These are phyloP conservation scores for Malassezia globosa DNA, from an alignment of 1,284 basidiomycete species.

Conservation along the genomic window DNA sequence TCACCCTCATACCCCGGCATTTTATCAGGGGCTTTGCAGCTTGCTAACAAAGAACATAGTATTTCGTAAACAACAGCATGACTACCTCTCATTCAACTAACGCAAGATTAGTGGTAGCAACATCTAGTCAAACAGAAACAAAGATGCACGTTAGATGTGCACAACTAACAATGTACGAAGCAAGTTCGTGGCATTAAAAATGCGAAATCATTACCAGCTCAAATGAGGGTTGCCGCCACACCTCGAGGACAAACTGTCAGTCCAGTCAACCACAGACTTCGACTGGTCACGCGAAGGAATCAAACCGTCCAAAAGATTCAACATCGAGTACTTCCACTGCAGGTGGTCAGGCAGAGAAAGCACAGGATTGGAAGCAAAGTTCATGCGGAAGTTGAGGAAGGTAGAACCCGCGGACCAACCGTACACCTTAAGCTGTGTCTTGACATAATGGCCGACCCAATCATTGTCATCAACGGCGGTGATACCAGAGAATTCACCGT, in stretches of 20 bases:
- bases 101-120: too few relatives aligned
- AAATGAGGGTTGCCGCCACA: conserved; percentile 5
- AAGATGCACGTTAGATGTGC: too few relatives aligned
- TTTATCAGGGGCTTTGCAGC: too few relatives aligned
- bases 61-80: too few relatives aligned
- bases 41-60: too few relatives aligned
- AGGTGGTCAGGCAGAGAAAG: conserved; percentile 16
- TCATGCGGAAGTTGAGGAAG: conserved; percentile 40
- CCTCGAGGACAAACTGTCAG: neutral
- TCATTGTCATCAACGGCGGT: conserved; percentile 18
- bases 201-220: neutral
- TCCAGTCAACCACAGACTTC: conserved; percentile 5
- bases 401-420: conserved; percentile 39
- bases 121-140: too few relatives aligned
- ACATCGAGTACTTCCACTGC: conserved; percentile 26
- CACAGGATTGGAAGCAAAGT: conserved; percentile 19
- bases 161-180: too few relatives aligned
- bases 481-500: conserved; percentile 35
- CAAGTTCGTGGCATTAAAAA: too few relatives aligned
- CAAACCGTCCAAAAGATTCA: conserved; percentile 19
- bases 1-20: too few relatives aligned
- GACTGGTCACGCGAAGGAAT: conserved; percentile 7
- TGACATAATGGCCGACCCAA: conserved; percentile 19
- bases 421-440: conserved; percentile 34
- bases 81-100: too few relatives aligned